A percentile compares a stretch with the other conserved stretches of the same genome.
phyloP scores from a whole-genome alignment of 1,284 basidiomycete genomes.

The Papiliotrema fonsecae region DNA sequence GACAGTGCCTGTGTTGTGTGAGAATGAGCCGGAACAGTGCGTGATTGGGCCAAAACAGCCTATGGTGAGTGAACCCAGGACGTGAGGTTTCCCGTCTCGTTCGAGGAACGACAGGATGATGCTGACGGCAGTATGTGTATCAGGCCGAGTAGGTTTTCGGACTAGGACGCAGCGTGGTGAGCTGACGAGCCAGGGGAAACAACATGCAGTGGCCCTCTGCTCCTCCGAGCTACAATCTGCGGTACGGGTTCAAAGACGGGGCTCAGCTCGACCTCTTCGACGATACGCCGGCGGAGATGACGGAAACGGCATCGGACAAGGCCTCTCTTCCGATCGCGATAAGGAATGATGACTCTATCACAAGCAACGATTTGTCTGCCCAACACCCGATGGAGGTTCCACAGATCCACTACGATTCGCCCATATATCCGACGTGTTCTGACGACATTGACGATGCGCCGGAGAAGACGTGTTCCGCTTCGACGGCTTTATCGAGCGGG shows the following conservation, averaged over 20 bases:
- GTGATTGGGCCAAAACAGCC: conserved; percentile 32
- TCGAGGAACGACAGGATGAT: neutral
- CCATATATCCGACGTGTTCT: too few species aligned
- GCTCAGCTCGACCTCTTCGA: conserved; percentile 46
- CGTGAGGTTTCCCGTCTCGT: neutral
- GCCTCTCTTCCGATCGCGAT: too few species aligned
- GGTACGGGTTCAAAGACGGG: conserved; percentile 59
- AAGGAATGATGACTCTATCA: too few species aligned
- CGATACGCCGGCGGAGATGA: too few species aligned
- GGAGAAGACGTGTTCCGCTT: too few species aligned
- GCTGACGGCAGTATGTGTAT: conserved; percentile 4
- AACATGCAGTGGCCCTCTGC: neutral
- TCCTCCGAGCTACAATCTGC: conserved; percentile 57
- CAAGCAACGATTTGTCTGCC: too few species aligned
- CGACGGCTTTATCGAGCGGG: too few species aligned
- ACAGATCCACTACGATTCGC: too few species aligned
- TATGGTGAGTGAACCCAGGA: conserved; percentile 21
- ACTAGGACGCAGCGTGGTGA: neutral
- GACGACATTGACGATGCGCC: too few species aligned
- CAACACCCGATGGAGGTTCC: too few species aligned
- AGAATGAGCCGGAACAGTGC: conserved; percentile 24
- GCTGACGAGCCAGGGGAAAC: conserved; percentile 5
- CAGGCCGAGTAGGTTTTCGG: conserved; percentile 2
- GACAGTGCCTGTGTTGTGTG: conserved; percentile 33
- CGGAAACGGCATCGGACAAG: too few species aligned